Evolutionary conservation across 768 basidiomycete genomes (phyloP), one percentile per base, ranked within the genome.

Genomic region (Kwoniella sp.): DNA sequence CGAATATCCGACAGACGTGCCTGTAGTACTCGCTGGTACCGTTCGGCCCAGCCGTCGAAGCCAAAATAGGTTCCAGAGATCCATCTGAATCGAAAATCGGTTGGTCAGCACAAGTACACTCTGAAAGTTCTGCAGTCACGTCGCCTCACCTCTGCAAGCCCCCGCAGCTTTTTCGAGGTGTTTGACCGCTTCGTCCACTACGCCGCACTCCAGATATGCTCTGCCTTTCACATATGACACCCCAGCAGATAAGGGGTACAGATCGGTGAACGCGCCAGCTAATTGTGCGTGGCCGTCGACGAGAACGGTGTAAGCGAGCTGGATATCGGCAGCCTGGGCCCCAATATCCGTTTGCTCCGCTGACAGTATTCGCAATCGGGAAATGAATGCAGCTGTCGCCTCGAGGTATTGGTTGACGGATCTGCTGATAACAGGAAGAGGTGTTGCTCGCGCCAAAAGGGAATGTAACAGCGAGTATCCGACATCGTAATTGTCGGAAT

Each of bases 181-280:
- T 60, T 82, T 82, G 0, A 87, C 85, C 1, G 91, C 90, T 68
- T 93, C 91, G 54, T 88, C 90, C 26, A 85, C 81, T 36, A 87
- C 85, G 4, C 89, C 87, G 30, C 86, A 80, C 66, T 85, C 83
- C 49, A 92, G 78, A 83, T 85, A 86, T 7, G 91, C 81, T 67
- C 87, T 83, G 5, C 87, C 87, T 40, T 85, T 84, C 40, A 94
- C 85, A 77, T 91, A 95, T 29, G 84, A 84, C 53, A 87, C 86
- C 2, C 86, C 90, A 26, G 92, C 86, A 17, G 89, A 88, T 51
- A 88, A 82, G 12, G 92, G 92, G 26, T 93, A 84, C 86, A 89
- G 89, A 24, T 86, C 86, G 50, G 91, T 80, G 59, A 90, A 82
- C 64, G 89, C 88, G 54, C 84, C 80, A 1, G 89, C 83, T 36